phyloP scores from a whole-genome alignment of 768 basidiomycete species.

The Agrocybe praecox region DNA sequence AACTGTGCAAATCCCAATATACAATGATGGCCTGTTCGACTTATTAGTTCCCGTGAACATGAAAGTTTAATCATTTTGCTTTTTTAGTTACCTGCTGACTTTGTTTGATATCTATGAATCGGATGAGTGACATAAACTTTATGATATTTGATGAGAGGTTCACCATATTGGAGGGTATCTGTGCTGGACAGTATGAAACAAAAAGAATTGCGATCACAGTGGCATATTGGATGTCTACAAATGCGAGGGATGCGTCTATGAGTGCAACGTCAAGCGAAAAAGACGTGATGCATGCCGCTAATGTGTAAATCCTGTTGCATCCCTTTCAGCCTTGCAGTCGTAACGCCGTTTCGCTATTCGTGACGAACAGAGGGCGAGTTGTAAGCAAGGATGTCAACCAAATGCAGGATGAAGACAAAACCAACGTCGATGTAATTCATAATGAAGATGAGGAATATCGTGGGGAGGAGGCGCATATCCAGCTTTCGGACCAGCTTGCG shows the following conservation, averaged over 20 bases:
- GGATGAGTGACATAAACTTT: background rate
- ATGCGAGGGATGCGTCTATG: background rate
- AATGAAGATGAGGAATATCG: conserved; percentile 59
- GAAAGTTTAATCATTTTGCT: background rate
- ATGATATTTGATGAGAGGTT: background rate
- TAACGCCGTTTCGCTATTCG: conserved; percentile 48
- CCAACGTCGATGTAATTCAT: conserved; percentile 78
- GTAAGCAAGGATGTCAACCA: background rate
- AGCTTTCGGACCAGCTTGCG: conserved; percentile 54
- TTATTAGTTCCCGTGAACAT: background rate
- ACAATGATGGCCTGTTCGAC: conserved; percentile 53
- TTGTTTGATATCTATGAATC: conserved; percentile 51
- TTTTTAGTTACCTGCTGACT: conserved; percentile 44
- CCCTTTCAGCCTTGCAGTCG: conserved; percentile 51
- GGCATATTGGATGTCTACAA: conserved; percentile 30
- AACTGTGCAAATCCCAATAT: conserved; percentile 61
- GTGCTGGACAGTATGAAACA: conserved; percentile 63
- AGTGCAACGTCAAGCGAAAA: background rate
- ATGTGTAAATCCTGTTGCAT: conserved; percentile 50
- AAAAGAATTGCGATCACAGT: conserved; percentile 25
- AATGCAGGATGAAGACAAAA: conserved; percentile 11
- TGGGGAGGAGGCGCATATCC: conserved; percentile 57
- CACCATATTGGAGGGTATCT: conserved; percentile 72
- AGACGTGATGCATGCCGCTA: conserved; percentile 31
- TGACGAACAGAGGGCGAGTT: background rate